Evolutionary conservation across 2,329 filamentous ascomycete genomes (phyloP).

Genomic region (Fusarium palustre): DNA sequence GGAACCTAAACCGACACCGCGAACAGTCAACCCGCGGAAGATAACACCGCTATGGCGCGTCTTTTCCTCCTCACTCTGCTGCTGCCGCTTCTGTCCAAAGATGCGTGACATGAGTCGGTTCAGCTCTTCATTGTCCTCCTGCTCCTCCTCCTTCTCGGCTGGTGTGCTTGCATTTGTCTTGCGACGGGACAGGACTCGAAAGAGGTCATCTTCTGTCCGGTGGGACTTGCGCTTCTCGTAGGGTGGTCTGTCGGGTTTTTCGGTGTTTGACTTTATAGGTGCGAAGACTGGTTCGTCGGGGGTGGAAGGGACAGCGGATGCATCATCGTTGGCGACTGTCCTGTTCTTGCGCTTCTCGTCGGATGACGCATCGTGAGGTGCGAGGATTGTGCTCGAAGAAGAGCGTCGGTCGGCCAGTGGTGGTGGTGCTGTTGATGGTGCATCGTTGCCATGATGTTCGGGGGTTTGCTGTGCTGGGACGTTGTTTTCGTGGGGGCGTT

Average conservation of each 20-base stretch:
- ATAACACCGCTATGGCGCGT: slow-evolving; percentile 76
- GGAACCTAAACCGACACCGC: slow-evolving; percentile 75
- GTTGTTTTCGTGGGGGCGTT: not conserved
- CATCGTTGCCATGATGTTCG: not conserved
- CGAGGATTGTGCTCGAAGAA: slow-evolving; percentile 28
- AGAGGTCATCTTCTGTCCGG: slow-evolving; percentile 63
- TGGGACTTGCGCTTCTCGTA: slow-evolving; percentile 44
- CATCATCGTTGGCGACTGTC: not conserved
- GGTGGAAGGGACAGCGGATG: not conserved
- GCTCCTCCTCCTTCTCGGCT: slow-evolving; percentile 53
- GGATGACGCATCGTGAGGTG: not conserved
- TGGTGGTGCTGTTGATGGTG: not conserved
- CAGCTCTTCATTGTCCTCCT: slow-evolving; percentile 61
- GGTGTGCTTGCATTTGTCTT: slow-evolving; percentile 54
- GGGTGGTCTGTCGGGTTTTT: slow-evolving; percentile 23
- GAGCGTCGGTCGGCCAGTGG: slow-evolving; percentile 3
- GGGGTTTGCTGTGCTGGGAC: not conserved
- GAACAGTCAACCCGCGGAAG: slow-evolving; percentile 77
- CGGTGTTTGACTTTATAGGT: slow-evolving; percentile 45
- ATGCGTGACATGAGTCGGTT: slow-evolving; percentile 75
- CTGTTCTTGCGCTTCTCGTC: slow-evolving; percentile 11
- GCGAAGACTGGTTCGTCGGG: slow-evolving; percentile 41
- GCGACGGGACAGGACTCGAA: slow-evolving; percentile 61
- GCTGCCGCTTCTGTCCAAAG: slow-evolving; percentile 74
- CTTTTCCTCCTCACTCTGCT: slow-evolving; percentile 75